Base-by-base conservation (phyloP, 2,329 filamentous ascomycete species). In the Diaporthe helianthi region DNA sequence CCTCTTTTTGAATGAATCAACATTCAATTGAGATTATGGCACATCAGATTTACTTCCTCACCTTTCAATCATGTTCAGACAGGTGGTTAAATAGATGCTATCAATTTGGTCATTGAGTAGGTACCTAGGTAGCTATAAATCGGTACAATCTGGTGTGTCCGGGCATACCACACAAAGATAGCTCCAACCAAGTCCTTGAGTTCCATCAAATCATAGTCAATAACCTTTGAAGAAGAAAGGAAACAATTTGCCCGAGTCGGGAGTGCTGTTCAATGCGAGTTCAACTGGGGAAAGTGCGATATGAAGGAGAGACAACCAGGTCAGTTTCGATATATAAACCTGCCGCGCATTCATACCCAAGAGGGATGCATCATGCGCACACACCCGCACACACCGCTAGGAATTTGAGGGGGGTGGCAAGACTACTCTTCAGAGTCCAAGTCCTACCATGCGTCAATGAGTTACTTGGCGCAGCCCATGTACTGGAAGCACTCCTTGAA, bases 401-500 rank as follows among this genome's bases (percentile, higher is more conserved):
- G 44, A 6, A 9, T 12, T 22, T 1, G 9, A 15, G 49, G 9
- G 26, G 49, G 2, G 24, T 24, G 8, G 13, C 6, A 10, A 29
- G 38, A 15, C 58, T 41, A 61, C 58, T 61, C 19, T 61, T 33
- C 58, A 46, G 41, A 61, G 58, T 61, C 7, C 44, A 10, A 17
- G 26, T 4, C 38, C 19, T 49, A 63, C 58, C 58, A 63, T 29
- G 58, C 58, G 15, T 49, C 41, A 33, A 63, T 33, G 15, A 63
- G 44, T 63, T 44, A 63, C 58, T 63, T 63, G 7, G 66, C 66
- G 36, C 46, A 53, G 15, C 66, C 66, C 66, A 68, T 68, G 24
- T 68, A 68, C 66, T 68, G 66, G 66, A 68, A 68, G 46, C 29
- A 60, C 15, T 68, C 66, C 63, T 71, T 73, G 44, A 76, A 75